Evolutionary conservation across 345 rosid species (phyloP).

Genomic region (Salix purpurea): DNA sequence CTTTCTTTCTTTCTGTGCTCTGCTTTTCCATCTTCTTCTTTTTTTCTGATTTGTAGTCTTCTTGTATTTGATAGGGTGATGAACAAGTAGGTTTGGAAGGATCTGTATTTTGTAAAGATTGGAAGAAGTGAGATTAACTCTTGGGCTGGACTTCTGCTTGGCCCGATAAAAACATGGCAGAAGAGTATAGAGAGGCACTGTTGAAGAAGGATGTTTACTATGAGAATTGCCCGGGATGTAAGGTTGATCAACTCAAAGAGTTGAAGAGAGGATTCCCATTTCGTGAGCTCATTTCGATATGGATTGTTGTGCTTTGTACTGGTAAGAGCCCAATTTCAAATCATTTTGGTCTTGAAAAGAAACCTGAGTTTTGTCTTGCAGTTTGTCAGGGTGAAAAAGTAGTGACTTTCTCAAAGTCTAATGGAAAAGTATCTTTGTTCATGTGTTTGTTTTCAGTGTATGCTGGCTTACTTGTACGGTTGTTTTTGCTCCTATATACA

Average conservation of each 20-base stretch:
- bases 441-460: no score
- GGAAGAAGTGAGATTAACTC: neutral
- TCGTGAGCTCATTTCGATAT: conserved; percentile 46
- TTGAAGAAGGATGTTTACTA: conserved; percentile 47
- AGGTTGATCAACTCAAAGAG: conserved; percentile 57
- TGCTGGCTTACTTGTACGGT: no score
- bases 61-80: neutral
- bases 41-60: neutral
- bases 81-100: neutral
- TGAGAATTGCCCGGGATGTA: conserved; percentile 80
- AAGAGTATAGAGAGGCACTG: conserved; percentile 32
- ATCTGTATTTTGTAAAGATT: neutral
- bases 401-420: no score
- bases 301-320: conserved; percentile 69
- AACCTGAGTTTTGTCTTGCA: neutral
- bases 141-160: neutral
- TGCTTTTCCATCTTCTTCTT: no score
- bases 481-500: no score
- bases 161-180: neutral
- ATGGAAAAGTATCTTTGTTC: no score
- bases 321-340: conserved; percentile 28
- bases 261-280: conserved; percentile 56
- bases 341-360: neutral
- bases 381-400: neutral
- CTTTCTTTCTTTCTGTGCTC: neutral